Evolutionary conservation across 345 rosid species (phyloP), one percentile per base, ranked within the genome.

Genomic region (Melaleuca quinquenervia): DNA sequence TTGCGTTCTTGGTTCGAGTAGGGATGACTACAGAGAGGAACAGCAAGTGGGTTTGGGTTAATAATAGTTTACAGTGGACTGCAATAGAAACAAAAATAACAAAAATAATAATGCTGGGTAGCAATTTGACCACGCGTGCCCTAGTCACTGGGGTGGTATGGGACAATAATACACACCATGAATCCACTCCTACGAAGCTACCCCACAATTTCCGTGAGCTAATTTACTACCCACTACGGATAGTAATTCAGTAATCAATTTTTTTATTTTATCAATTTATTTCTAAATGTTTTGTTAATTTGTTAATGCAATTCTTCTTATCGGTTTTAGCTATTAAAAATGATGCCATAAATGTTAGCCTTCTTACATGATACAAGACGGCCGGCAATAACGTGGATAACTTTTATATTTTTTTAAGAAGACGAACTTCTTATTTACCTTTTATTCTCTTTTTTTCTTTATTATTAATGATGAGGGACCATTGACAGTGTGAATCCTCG

Each of bases 271-370:
- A 3, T 6, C 2, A 13, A 29, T 16, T 32, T 4, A 32, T 7
- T 8, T 1, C 1, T 64, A 5, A 8, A 16, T 1, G 0, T 32
- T 64, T 7, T 14, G 1, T 32, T 0, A 3, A 70, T 70, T 32
- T 70, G 12, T 1, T 6, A n/a, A 0, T 58, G 6, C n/a, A 58
- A 12, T n/a, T n/a, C 12, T n/a, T 58, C 0, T 3, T 1, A 1
- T 3, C 27, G 12, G 6, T 58, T 58, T 58, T 58, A 1, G 6
- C 3, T 13, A 0, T 41, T 41, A 1, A 58, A 1, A n/a, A 1
- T 6, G 0, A 6, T n/a, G n/a, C n/a, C 5, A 1, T 60, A 1
- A 0, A 1, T 5, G 0, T 1, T 6, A 12, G 1, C 1, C 15
- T 1, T 60, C 14, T 27, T 5, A 13, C 2, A 27, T 60, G 13